Evolutionary conservation across 2,329 filamentous ascomycete species (phyloP).

Genomic region (Ophidiomyces ophidiicola): DNA sequence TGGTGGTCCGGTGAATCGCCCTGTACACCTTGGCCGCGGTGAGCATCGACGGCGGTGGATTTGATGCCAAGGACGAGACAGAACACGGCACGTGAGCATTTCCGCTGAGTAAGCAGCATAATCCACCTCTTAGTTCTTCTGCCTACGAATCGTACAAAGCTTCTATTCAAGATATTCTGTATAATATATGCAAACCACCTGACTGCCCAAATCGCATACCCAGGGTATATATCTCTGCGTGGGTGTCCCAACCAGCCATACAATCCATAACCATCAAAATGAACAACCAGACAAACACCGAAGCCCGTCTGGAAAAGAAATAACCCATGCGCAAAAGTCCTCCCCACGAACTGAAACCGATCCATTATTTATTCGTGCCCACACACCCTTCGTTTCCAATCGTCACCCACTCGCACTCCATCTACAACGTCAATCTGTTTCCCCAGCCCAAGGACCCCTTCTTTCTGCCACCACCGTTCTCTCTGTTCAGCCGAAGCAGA

Average conservation of each 20-base stretch:
- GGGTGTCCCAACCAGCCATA: neutral
- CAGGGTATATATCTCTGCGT: neutral
- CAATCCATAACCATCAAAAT: neutral
- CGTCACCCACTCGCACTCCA: constrained; percentile 65
- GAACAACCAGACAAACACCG: neutral
- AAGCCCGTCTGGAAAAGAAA: neutral
- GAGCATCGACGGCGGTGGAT: constrained; percentile 9
- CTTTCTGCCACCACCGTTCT: constrained; percentile 49
- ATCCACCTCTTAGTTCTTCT: neutral
- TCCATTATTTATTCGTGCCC: constrained; percentile 40
- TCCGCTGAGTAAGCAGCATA: constrained; percentile 10
- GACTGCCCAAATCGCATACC: no score
- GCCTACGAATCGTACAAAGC: neutral
- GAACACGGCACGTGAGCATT: constrained; percentile 21
- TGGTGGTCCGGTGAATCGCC: neutral
- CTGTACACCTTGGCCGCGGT: neutral
- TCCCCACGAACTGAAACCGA: neutral
- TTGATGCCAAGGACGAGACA: constrained; percentile 28
- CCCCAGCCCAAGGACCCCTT: constrained; percentile 72
- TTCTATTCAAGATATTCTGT: no score
- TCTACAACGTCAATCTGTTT: constrained; percentile 84
- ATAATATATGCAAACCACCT: no score
- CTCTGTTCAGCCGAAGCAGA: constrained; percentile 26
- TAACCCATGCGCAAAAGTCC: neutral
- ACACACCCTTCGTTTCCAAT: constrained; percentile 70